Evolutionary conservation across 441 rosid genomes (phyloP), one percentile per base, ranked within the genome.

Genomic region (Gossypium davidsonii): DNA sequence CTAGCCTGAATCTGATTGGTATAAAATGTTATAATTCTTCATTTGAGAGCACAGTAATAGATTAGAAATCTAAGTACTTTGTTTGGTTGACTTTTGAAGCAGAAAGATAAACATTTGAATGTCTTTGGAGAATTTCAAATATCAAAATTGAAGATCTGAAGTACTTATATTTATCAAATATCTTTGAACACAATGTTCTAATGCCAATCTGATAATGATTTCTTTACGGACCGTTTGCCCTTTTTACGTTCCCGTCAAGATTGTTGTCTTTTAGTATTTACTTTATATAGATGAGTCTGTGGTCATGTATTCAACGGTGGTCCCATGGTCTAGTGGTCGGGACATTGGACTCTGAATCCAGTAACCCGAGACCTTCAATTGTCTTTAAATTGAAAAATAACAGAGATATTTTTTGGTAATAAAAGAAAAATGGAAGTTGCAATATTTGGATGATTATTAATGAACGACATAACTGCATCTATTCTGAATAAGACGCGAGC

Each of bases 1-100:
- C 74, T 91, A 80, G 75, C 64, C 4, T 2, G 18, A 20, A 42
- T 42, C 51, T 64, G 69, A 42, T 42, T 64, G 11, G 23, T 66
- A 6, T 66, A 21, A 23, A 66, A 21, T 70, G 17, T 64, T 56
- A 14, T 37, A 2, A 53, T 42, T 2, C 37, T 71, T 57, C 39
- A 18, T 39, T 37, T 42, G 34, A 28, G 18, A 65, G 2, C 34
- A 64, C 39, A 34, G 8, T 34, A 6, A 34, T 18, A 17, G 6
- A 34, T 34, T 61, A 31, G 14, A 11, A 7, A 17, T 15, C 11
- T 20, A 18, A 2, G 1, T 18, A 18, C 26, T 8, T 20, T 20
- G 5, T 3, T 55, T 20, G 21, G 26, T 21, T 55, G 37, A 31
- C 37, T 11, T 23, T 1, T 57, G n/a, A 55, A 18, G 14, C 12